A percentile compares a stretch with the other conserved stretches of the same genome.
phyloP scores from a whole-genome alignment of 768 basidiomycete species.

The Leccinum arenicola region DNA sequence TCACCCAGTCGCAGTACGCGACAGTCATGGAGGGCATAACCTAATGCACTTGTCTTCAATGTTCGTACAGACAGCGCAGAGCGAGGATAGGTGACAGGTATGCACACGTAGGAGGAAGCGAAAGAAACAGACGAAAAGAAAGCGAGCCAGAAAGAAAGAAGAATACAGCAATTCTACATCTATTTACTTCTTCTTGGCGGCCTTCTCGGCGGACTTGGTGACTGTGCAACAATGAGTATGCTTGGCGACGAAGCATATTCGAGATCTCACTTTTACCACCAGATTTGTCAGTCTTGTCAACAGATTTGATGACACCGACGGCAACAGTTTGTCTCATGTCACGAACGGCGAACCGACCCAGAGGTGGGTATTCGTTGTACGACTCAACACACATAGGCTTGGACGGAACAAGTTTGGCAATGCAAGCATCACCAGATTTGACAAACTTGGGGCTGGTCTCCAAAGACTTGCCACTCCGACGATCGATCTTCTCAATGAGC shows the following conservation, averaged over 20 bases:
- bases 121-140: constrained; percentile 39
- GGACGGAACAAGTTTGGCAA: constrained; percentile 93
- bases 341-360: constrained; percentile 99
- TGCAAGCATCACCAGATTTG: constrained; percentile 99
- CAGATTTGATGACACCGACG: constrained; percentile 97
- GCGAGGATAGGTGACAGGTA: constrained; percentile 36
- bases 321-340: constrained; percentile 99
- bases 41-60: constrained; percentile 35
- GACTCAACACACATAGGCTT: constrained; percentile 97
- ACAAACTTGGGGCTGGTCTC: constrained; percentile 92
- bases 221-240: constrained; percentile 42
- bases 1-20: not conserved
- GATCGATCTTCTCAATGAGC: constrained; percentile 99
- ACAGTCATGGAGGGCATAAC: constrained; percentile 12
- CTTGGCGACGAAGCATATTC: not conserved
- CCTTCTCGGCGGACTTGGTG: constrained; percentile 96
- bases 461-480: constrained; percentile 92
- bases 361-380: constrained; percentile 97
- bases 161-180: constrained; percentile 74
- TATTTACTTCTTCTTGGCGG: constrained; percentile 93
- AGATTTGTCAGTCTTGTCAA: constrained; percentile 90
- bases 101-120: constrained; percentile 26
- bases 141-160: constrained; percentile 50
- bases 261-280: constrained; percentile 73
- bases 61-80: constrained; percentile 47